Percentiles rank a stretch among this genome's conserved stretches.
Conservation (phyloP, 2,329 filamentous ascomycete genomes). For the Microascus cirrosus region DNA sequence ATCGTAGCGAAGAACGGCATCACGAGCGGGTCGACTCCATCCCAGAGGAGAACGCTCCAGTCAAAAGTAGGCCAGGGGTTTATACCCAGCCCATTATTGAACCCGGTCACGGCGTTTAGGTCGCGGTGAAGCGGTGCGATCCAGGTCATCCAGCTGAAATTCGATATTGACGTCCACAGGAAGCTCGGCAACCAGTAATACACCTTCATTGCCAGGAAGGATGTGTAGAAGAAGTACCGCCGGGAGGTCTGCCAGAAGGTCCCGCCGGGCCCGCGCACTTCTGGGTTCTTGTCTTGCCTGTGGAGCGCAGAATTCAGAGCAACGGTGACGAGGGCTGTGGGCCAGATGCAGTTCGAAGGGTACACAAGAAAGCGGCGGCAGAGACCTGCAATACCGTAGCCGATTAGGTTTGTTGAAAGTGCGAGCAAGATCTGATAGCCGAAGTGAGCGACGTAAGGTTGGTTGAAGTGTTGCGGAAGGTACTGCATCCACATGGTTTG, state of each 20-base stretch:
- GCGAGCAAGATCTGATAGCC: constrained; percentile 38
- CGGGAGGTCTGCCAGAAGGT: constrained; percentile 28
- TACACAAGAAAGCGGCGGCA: constrained; percentile 39
- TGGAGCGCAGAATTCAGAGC: constrained; percentile 38
- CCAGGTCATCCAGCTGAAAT: constrained; percentile 44
- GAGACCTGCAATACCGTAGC: constrained; percentile 42
- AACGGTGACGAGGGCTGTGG: constrained; percentile 35
- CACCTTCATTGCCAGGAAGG: constrained; percentile 34
- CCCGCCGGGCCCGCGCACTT: constrained; percentile 20
- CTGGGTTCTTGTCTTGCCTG: constrained; percentile 19
- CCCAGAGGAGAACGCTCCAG: constrained; percentile 27
- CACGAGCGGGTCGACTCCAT: constrained; percentile 27
- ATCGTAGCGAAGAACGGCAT: constrained; percentile 47
- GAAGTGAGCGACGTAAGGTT: constrained; percentile 33
- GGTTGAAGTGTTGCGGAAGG: constrained; percentile 37
- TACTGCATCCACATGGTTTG: constrained; percentile 38
- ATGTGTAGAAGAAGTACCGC: constrained; percentile 32
- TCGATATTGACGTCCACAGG: constrained; percentile 32
- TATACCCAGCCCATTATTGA: constrained; percentile 24
- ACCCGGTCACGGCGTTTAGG: constrained; percentile 23
- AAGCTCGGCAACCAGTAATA: constrained; percentile 45
- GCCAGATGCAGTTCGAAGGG: constrained; percentile 42
- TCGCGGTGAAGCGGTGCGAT: constrained; percentile 31
- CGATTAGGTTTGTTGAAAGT: constrained; percentile 41
- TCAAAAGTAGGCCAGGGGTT: constrained; percentile 30